Percentiles rank a stretch among this genome's conserved stretches.
Conservation (phyloP, 2,329 filamentous ascomycete genomes). For the Rhynchosporium graminicola region DNA sequence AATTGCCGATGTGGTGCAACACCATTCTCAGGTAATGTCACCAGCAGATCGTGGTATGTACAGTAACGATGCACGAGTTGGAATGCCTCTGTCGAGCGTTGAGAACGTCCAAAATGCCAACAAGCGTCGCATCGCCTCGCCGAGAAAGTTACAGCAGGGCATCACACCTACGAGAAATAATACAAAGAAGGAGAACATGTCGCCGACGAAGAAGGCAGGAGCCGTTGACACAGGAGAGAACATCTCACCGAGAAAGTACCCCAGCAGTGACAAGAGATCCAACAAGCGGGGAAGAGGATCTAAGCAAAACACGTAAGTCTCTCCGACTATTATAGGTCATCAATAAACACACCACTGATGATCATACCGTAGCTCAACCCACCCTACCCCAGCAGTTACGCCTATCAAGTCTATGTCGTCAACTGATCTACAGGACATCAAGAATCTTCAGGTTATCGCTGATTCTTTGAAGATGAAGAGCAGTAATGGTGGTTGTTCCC, state of each 20-base stretch:
- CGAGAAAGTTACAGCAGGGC: not conserved
- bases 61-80: too few species aligned
- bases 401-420: conserved; percentile 2
- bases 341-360: not conserved
- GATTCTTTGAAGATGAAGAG: not conserved
- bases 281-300: conserved; percentile 17
- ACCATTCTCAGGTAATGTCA: not conserved
- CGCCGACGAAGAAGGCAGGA: conserved; percentile 2
- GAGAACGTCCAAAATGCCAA: conserved; percentile 1
- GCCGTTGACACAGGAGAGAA: not conserved
- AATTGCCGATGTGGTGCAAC: conserved; percentile 1
- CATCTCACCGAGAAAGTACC: conserved; percentile 2
- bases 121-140: not conserved
- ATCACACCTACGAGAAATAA: not conserved
- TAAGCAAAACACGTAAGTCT: conserved; percentile 21
- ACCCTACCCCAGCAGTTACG: conserved; percentile 13
- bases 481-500: not conserved
- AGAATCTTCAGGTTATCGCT: not conserved
- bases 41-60: too few species aligned
- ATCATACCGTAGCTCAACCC: not conserved
- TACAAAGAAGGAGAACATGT: conserved; percentile 3
- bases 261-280: not conserved
- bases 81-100: conserved; percentile 5
- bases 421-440: not conserved
- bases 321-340: too few species aligned